Evolutionary conservation across 2,329 filamentous ascomycete species (phyloP).

Genomic region (Pyrenophora seminiperda): DNA sequence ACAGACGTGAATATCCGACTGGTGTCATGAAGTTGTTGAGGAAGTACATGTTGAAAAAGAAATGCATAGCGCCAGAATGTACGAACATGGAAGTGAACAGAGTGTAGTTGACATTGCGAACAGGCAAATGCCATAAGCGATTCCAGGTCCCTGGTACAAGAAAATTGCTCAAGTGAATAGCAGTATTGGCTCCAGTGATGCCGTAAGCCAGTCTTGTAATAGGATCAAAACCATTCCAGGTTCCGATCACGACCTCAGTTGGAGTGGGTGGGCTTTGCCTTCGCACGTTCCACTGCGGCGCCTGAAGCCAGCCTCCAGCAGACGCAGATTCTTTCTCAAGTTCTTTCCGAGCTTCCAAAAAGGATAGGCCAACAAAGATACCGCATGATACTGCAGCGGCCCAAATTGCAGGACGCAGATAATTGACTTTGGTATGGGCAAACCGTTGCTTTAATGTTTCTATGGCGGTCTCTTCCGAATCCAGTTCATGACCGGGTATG

Average conservation of each 20-base stretch:
- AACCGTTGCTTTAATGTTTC: conserved; percentile 2
- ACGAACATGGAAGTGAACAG: conserved; percentile 40
- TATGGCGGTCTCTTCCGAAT: neutral
- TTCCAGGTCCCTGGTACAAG: conserved; percentile 31
- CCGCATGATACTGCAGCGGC: conserved; percentile 33
- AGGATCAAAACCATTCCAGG: conserved; percentile 32
- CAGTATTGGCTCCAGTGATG: conserved; percentile 37
- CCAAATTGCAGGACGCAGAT: conserved; percentile 39
- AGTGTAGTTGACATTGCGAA: conserved; percentile 36
- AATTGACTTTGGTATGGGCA: conserved; percentile 27
- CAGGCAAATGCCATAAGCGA: conserved; percentile 39
- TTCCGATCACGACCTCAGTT: conserved; percentile 32
- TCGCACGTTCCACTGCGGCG: conserved; percentile 23
- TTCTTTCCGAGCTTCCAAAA: conserved; percentile 35
- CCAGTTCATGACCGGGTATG: neutral
- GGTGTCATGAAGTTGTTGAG: conserved; percentile 40
- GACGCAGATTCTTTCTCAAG: conserved; percentile 22
- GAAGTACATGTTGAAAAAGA: conserved; percentile 27
- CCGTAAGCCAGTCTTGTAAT: conserved; percentile 36
- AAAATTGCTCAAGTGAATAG: conserved; percentile 35
- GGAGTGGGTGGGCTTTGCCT: conserved; percentile 30
- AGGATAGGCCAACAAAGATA: conserved; percentile 37
- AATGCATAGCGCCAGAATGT: conserved; percentile 23
- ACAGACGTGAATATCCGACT: conserved; percentile 36
- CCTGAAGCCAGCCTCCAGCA: conserved; percentile 20